Percentiles rank a stretch among this genome's conserved stretches.
These are phyloP conservation scores for Wickerhamomyces pijperi DNA, from an alignment of 805 yeast species.

Conservation along the genomic window DNA sequence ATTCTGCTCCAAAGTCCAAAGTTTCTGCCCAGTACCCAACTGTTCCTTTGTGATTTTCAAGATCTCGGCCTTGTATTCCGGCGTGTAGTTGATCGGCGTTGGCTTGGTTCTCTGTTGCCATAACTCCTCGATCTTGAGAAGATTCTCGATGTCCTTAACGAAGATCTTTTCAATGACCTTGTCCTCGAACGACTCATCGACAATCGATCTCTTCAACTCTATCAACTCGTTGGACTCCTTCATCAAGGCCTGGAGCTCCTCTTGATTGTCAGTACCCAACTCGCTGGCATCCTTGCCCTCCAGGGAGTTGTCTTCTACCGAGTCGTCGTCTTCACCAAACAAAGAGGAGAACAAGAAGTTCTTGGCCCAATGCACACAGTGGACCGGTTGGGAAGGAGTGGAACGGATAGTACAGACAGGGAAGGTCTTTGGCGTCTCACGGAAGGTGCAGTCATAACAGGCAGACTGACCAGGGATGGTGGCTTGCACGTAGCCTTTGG, in stretches of 20 bases:
- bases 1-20: constrained; percentile 58
- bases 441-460: constrained; percentile 86
- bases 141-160: constrained; percentile 65
- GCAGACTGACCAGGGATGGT: constrained; percentile 74
- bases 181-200: constrained; percentile 21
- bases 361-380: constrained; percentile 96
- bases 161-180: constrained; percentile 52
- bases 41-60: constrained; percentile 10
- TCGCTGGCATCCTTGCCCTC: constrained; percentile 23
- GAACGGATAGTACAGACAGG: constrained; percentile 97
- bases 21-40: constrained; percentile 23
- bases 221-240: constrained; percentile 59
- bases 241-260: constrained; percentile 52
- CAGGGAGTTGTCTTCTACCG: constrained; percentile 17
- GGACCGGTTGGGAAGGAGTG: constrained; percentile 93
- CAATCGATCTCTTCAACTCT: constrained; percentile 32
- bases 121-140: constrained; percentile 57
- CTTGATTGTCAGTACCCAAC: constrained; percentile 52
- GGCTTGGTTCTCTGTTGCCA: constrained; percentile 74
- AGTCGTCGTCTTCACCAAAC: constrained; percentile 42
- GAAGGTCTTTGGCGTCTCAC: constrained; percentile 79
- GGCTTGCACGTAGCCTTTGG: constrained; percentile 89
- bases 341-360: constrained; percentile 76
- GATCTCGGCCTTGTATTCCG: constrained; percentile 8
- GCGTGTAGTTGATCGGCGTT: constrained; percentile 35